These are phyloP conservation scores for Metschnikowia aberdeeniae DNA, from an alignment of 805 yeast species.

Conservation along the genomic window DNA sequence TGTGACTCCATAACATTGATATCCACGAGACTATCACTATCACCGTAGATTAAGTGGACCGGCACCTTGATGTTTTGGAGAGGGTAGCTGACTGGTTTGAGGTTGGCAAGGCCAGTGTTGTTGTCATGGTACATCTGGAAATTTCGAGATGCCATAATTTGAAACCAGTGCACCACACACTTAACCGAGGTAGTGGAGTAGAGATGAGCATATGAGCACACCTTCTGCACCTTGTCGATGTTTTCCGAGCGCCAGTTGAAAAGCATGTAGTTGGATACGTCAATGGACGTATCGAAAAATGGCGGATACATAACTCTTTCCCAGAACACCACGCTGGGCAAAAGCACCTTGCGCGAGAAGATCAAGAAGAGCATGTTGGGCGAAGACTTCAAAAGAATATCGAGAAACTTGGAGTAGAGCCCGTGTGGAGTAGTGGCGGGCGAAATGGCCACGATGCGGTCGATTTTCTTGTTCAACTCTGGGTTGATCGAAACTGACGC, in stretches of 20 bases:
- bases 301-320: slow-evolving; percentile 73
- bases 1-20: slow-evolving; percentile 68
- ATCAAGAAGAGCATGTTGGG: slow-evolving; percentile 67
- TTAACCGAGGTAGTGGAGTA: slow-evolving; percentile 91
- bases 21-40: slow-evolving; percentile 79
- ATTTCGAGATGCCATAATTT: slow-evolving; percentile 50
- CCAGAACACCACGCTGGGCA: slow-evolving; percentile 82
- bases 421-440: slow-evolving; percentile 95
- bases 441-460: slow-evolving; percentile 72
- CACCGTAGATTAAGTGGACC: slow-evolving; percentile 75
- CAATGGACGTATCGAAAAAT: slow-evolving; percentile 67
- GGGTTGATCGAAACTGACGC: slow-evolving; percentile 72
- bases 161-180: slow-evolving; percentile 53
- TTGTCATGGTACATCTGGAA: slow-evolving; percentile 88
- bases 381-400: slow-evolving; percentile 67
- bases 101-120: slow-evolving; percentile 19
- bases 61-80: slow-evolving; percentile 50
- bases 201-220: slow-evolving; percentile 77
- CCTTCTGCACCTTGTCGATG: slow-evolving; percentile 69
- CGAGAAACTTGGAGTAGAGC: slow-evolving; percentile 69
- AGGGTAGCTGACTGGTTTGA: slow-evolving; percentile 37
- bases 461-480: slow-evolving; percentile 52
- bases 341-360: slow-evolving; percentile 69
- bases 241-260: slow-evolving; percentile 79
- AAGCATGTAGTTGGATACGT: slow-evolving; percentile 57